Conservation (phyloP, 2,329 filamentous ascomycete genomes). For the Xylaria multiplex region DNA sequence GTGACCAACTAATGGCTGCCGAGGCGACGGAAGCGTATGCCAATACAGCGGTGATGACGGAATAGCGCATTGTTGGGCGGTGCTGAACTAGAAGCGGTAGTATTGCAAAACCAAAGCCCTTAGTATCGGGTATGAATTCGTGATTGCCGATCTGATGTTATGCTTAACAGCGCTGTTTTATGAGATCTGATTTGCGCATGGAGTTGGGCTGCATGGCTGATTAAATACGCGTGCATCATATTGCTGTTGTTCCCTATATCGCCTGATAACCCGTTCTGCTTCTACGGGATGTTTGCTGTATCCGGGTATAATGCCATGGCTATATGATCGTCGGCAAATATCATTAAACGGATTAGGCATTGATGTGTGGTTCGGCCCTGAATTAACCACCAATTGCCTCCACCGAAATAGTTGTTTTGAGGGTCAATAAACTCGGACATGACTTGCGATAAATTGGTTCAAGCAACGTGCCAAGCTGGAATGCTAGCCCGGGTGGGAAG, state of each 20-base stretch:
- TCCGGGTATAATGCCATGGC: constrained; percentile 19
- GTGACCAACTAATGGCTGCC: constrained; percentile 52
- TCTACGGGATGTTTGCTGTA: constrained; percentile 17
- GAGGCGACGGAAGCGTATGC: constrained; percentile 50
- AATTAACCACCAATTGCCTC: constrained; percentile 30
- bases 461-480: constrained; percentile 11
- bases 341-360: constrained; percentile 12
- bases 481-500: constrained; percentile 5
- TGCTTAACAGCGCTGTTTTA: neutral
- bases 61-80: constrained; percentile 50
- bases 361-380: constrained; percentile 8
- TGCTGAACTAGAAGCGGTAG: neutral
- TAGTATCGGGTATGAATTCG: neutral
- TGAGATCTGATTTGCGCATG: neutral
- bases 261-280: neutral
- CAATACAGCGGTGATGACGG: constrained; percentile 45
- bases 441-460: neutral
- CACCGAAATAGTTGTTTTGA: neutral
- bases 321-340: constrained; percentile 18
- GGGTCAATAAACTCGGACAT: constrained; percentile 7
- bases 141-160: neutral
- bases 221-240: constrained; percentile 15
- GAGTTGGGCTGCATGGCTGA: neutral
- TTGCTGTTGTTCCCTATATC: neutral
- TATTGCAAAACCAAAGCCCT: neutral